These are phyloP conservation scores for Aspergillus sparsus DNA, from an alignment of 495 filamentous ascomycete species.

Conservation along the genomic window DNA sequence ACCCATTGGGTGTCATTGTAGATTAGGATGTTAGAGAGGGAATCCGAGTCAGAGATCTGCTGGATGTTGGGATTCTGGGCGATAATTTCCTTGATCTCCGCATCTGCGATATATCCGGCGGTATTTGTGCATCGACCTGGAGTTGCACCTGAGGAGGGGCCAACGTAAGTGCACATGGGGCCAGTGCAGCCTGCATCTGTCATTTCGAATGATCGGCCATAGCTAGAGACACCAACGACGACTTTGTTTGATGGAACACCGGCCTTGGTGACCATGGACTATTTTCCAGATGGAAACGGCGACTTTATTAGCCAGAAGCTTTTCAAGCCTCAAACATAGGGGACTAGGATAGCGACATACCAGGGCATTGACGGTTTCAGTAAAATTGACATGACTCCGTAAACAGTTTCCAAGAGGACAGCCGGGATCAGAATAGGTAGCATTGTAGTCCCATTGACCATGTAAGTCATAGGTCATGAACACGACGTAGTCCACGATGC, in stretches of 20 bases:
- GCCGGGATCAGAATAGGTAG: constrained; percentile 6
- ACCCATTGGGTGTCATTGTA: constrained; percentile 44
- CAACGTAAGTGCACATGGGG: not conserved
- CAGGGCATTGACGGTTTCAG: not conserved
- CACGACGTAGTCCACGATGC: constrained; percentile 34
- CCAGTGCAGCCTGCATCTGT: not conserved
- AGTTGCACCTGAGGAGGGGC: not conserved
- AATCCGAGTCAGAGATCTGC: constrained; percentile 7
- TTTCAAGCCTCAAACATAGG: too few species aligned
- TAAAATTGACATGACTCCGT: not conserved
- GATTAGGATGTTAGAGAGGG: constrained; percentile 38
- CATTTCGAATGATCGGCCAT: not conserved
- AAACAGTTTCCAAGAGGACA: constrained; percentile 15
- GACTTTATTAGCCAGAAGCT: too few species aligned
- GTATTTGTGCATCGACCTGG: constrained; percentile 17
- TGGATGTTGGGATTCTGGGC: not conserved
- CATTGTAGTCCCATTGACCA: constrained; percentile 30
- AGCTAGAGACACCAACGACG: constrained; percentile 5
- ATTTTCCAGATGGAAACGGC: too few species aligned
- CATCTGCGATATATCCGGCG: constrained; percentile 29
- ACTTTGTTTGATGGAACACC: not conserved
- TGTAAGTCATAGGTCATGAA: constrained; percentile 43
- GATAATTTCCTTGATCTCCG: constrained; percentile 16
- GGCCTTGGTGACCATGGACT: not conserved
- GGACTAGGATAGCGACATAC: too few species aligned